Conservation (phyloP, 1,139 yeast genomes). For the Hyphopichia fennica region DNA sequence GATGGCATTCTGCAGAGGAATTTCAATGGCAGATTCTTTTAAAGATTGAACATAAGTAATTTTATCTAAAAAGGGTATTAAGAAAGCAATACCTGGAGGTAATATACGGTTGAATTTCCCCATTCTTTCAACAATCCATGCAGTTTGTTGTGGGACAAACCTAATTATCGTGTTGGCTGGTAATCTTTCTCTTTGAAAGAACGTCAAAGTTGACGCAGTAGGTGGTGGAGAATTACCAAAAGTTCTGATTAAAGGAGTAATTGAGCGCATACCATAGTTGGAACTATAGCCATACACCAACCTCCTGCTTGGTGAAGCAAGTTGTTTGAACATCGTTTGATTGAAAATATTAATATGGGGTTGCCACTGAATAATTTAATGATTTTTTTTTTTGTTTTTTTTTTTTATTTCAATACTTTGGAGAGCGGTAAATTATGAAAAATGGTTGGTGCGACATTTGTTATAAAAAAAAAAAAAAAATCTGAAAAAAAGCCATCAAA, state of each 20-base stretch:
- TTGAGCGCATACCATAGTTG: background rate
- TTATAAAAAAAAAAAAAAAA: no score
- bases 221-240: background rate
- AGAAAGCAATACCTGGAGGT: constrained; percentile 74
- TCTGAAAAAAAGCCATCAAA: no score
- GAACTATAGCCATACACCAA: background rate
- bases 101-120: constrained; percentile 77
- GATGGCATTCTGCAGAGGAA: constrained; percentile 82
- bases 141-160: constrained; percentile 89
- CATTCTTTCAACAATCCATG: constrained; percentile 92
- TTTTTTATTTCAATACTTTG: no score
- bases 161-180: constrained; percentile 74
- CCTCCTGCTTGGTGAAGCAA: background rate
- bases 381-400: background rate
- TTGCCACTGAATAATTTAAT: background rate
- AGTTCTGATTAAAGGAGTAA: background rate
- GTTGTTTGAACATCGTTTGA: background rate
- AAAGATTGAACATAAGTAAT: constrained; percentile 80
- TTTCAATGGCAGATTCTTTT: constrained; percentile 81
- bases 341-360: background rate
- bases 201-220: constrained; percentile 33
- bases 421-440: no score
- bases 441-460: no score
- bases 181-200: constrained; percentile 64
- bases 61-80: constrained; percentile 71